These are phyloP conservation scores for Citrus sinensis DNA, from an alignment of 345 rosid genomes.

Conservation along the genomic window DVS_A1.0 CM039168.1:4310501-4311000, in stretches of 20 bases:
- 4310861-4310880: background rate
- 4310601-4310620: background rate
- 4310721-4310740: background rate
- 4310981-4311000: constrained; percentile 44
- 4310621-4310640: background rate
- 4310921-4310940: background rate
- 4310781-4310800: background rate
- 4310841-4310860: background rate
- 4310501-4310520: constrained; percentile 74
- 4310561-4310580: constrained; percentile 74
- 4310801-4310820: background rate
- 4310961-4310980: constrained; percentile 72
- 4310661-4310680: background rate
- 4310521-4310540: constrained; percentile 71
- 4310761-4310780: background rate
- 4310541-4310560: constrained; percentile 77
- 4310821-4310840: background rate
- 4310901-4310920: background rate
- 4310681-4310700: background rate
- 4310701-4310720: too few species aligned
- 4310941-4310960: constrained; percentile 72
- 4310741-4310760: background rate
- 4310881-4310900: background rate
- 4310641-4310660: background rate
- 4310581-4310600: constrained; percentile 51